Base-by-base conservation (phyloP, 495 filamentous ascomycete species). In the Trichoderma erinaceum region DNA sequence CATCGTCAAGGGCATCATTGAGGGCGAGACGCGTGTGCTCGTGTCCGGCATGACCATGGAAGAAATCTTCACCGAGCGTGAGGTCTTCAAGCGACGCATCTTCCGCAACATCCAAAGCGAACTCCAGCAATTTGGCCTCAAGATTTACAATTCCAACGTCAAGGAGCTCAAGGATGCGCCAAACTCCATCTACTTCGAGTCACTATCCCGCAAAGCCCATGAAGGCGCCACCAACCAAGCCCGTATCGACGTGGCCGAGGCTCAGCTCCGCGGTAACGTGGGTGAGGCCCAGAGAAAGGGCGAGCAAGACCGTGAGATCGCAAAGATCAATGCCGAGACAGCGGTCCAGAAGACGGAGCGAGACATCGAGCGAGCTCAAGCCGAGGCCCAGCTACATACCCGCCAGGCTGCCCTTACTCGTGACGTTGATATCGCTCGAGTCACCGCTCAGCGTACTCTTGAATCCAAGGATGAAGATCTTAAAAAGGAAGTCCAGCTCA, bases 1-100 rank as follows among this genome's bases (percentile, higher is more conserved):
- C 73, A 95, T 93, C 68, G 89, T 93, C 69, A 93, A 91, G 78
- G 91, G 91, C 68, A 91, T 95, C 76, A 93, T 95, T 73, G 90
- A 93, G 76, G 91, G 91, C 64, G 91, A 95, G 75, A 92, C 90
- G 10, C 84, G 91, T 63, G 88, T 89, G 29, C 84, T 93, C 63
- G 90, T 95, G 41, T 88, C 85, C 4, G 85, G 82, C 68, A 92
- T 92, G 89, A 91, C 90, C 15, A 92, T 93, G 90, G 91, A 93
- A 73, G 91, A 93, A 78, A 88, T 95, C 56, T 93, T 92, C 76
- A 89, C 87, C 65, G 88, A 90, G 76, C 82, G 91, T n/a, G 87
- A 91, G 72, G 79, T 88, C 41, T 93, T 93, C 81, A 92, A 93
- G 79, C 82, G 81, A 38, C 84, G 90, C 67, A 90, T 93, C 67